Conservation (phyloP, 345 rosid genomes). For the Adansonia digitata region DNA sequence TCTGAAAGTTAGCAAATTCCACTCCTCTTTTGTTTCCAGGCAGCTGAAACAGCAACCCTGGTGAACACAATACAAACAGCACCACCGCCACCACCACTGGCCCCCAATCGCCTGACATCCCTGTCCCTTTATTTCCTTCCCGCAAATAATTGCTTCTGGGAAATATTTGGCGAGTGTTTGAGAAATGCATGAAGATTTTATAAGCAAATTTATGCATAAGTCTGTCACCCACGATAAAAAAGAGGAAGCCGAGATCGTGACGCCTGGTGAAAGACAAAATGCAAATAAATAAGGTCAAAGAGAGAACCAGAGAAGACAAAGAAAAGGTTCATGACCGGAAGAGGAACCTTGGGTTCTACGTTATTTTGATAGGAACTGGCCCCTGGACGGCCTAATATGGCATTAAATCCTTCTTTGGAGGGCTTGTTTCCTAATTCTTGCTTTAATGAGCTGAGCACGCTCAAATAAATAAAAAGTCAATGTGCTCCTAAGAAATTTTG, state of each 20-base stretch:
- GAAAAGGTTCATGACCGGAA: neutral
- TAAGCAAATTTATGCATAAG: neutral
- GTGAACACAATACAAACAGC: constrained; percentile 70
- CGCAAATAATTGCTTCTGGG: neutral
- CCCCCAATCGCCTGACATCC: constrained; percentile 86
- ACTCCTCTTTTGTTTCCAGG: constrained; percentile 61
- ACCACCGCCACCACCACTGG: constrained; percentile 78
- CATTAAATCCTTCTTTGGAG: neutral
- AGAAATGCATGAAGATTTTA: neutral
- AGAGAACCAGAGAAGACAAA: neutral
- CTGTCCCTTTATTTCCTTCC: neutral
- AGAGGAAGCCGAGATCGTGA: neutral
- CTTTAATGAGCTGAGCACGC: neutral
- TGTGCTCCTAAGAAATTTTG: neutral
- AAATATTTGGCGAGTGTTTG: neutral
- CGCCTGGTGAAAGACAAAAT: neutral
- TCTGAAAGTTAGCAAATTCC: constrained; percentile 75
- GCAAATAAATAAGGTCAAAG: neutral
- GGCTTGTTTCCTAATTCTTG: neutral
- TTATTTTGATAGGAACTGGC: neutral
- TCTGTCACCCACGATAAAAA: neutral
- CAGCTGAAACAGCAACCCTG: constrained; percentile 70
- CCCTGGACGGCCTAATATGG: neutral
- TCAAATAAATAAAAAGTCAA: neutral
- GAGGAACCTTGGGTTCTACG: neutral